Evolutionary conservation across 768 basidiomycete genomes (phyloP).

Genomic region (Scleroderma bovista): DNA sequence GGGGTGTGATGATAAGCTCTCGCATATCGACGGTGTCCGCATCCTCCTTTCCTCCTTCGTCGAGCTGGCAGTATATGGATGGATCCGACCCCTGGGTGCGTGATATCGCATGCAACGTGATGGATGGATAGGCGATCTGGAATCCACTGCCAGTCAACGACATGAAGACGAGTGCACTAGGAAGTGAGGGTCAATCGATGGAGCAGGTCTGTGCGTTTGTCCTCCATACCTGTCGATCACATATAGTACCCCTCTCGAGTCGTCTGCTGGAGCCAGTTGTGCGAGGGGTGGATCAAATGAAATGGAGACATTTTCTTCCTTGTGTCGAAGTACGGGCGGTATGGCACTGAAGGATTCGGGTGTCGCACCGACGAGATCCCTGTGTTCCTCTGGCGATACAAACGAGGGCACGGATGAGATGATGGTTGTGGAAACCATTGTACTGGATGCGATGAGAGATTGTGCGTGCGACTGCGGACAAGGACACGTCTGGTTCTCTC

Average conservation of each 20-base stretch:
- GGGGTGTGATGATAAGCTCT: constrained; percentile 76
- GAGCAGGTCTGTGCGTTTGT: constrained; percentile 29
- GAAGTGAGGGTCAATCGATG: constrained; percentile 42
- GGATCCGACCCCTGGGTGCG: constrained; percentile 53
- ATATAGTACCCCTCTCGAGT: constrained; percentile 64
- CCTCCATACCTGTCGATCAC: constrained; percentile 50
- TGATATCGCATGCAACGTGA: constrained; percentile 91
- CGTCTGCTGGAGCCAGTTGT: constrained; percentile 49
- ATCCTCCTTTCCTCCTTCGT: constrained; percentile 52
- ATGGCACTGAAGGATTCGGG: constrained; percentile 83
- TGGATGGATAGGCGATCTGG: constrained; percentile 80
- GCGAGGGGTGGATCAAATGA: constrained; percentile 63
- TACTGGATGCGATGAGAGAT: constrained; percentile 23
- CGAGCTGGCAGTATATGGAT: constrained; percentile 91
- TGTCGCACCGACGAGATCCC: constrained; percentile 63
- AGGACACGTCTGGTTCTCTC: neutral
- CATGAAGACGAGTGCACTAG: constrained; percentile 48
- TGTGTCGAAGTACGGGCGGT: constrained; percentile 73
- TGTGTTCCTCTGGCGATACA: constrained; percentile 64
- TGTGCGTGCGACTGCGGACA: neutral
- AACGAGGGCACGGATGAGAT: constrained; percentile 45
- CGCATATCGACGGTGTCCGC: constrained; percentile 54
- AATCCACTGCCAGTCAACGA: constrained; percentile 67
- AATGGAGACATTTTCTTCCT: constrained; percentile 65
- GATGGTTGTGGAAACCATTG: constrained; percentile 24